Conservation (phyloP, 805 yeast genomes). For the Metschnikowia hibisci region DNA sequence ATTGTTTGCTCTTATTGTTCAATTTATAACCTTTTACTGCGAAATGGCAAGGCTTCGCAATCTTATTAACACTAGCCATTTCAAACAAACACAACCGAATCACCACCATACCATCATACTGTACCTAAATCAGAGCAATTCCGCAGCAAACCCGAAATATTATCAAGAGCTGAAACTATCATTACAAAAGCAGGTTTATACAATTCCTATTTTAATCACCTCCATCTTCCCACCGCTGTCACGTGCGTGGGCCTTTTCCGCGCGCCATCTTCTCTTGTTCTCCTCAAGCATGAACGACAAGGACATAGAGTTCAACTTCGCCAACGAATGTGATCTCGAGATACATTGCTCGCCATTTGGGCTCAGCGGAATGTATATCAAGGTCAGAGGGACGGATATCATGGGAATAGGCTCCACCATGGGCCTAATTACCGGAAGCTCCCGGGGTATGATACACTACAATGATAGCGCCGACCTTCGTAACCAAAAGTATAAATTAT, state of each 20-base stretch:
- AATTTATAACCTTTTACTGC: too few relatives aligned
- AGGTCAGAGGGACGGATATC: conserved; percentile 44
- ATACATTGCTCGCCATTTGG: conserved; percentile 58
- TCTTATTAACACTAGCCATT: too few relatives aligned
- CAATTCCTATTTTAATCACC: too few relatives aligned
- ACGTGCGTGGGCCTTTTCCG: not conserved
- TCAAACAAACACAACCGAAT: too few relatives aligned
- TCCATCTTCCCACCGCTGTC: too few relatives aligned
- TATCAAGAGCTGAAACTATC: too few relatives aligned
- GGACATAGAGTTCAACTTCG: conserved; percentile 35
- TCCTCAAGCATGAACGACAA: not conserved
- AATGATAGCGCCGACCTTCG: conserved; percentile 45
- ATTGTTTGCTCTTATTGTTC: too few relatives aligned
- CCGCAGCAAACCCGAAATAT: too few relatives aligned
- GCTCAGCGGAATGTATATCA: conserved; percentile 47
- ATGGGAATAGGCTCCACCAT: conserved; percentile 55
- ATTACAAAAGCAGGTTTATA: too few relatives aligned
- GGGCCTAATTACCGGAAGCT: conserved; percentile 53
- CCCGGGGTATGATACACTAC: conserved; percentile 47
- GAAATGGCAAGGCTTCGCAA: too few relatives aligned
- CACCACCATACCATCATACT: too few relatives aligned
- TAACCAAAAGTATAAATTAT: conserved; percentile 46
- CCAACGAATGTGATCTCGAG: conserved; percentile 50
- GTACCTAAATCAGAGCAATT: too few relatives aligned
- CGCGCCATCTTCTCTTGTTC: not conserved